Evolutionary conservation across 2,329 filamentous ascomycete genomes (phyloP).

Genomic region (Curvularia lunata): DNA sequence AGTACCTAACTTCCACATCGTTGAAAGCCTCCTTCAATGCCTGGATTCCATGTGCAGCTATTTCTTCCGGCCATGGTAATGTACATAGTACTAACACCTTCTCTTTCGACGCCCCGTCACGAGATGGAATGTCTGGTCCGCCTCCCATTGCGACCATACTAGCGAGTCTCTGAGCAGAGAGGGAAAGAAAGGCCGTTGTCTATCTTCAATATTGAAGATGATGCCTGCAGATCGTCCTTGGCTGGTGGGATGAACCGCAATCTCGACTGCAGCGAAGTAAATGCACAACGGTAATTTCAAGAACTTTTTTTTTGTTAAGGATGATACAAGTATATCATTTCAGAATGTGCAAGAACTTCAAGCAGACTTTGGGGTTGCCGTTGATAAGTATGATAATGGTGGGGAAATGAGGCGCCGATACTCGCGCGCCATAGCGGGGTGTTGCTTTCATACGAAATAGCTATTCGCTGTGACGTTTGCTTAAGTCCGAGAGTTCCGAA

Average conservation of each 20-base stretch:
- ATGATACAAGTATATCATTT: background rate
- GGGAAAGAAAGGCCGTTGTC: too few species aligned
- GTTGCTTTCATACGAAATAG: background rate
- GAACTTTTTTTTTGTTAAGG: background rate
- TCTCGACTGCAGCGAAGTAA: background rate
- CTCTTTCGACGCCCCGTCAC: constrained; percentile 34
- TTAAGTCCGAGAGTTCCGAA: constrained; percentile 2
- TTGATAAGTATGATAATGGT: background rate
- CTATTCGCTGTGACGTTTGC: background rate
- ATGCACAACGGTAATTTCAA: background rate
- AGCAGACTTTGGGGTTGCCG: background rate
- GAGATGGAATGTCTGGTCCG: constrained; percentile 40
- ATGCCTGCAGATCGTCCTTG: background rate
- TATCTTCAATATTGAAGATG: background rate
- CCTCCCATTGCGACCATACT: constrained; percentile 55
- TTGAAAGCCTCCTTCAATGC: constrained; percentile 40
- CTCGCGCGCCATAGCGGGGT: constrained; percentile 7
- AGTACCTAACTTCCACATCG: constrained; percentile 41
- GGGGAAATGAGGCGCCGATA: background rate
- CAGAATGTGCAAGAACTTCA: background rate
- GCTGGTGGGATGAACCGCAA: background rate
- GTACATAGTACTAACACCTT: constrained; percentile 51
- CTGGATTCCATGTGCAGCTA: constrained; percentile 27
- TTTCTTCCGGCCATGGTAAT: constrained; percentile 49
- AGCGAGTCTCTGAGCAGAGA: background rate